Evolutionary conservation across 345 rosid species (phyloP).

Genomic region (Geranium rotundifolium): DNA sequence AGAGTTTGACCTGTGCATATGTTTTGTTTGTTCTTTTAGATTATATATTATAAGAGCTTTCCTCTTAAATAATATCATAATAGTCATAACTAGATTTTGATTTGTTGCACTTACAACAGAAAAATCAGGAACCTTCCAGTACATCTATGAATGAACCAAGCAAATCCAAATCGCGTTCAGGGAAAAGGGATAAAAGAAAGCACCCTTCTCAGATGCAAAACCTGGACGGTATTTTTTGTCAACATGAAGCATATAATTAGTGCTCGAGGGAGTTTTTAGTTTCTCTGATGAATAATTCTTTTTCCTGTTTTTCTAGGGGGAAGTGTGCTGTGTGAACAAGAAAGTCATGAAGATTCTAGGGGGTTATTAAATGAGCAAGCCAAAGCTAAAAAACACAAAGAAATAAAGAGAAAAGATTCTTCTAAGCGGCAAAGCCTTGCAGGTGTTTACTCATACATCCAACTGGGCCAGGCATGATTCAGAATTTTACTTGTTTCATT

Average conservation of each 20-base stretch:
- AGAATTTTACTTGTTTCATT: constrained; percentile 1
- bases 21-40: not conserved
- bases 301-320: not conserved
- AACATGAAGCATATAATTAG: not conserved
- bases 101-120: constrained; percentile 24
- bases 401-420: constrained; percentile 20
- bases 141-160: not conserved
- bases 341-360: constrained; percentile 11
- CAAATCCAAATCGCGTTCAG: not conserved
- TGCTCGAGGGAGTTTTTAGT: not conserved
- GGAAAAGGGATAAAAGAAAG: not conserved
- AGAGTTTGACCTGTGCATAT: too few species aligned
- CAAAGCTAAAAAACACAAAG: constrained; percentile 15
- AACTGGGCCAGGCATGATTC: constrained; percentile 5
- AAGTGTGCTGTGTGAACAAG: not conserved
- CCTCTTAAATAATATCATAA: not conserved
- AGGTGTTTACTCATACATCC: constrained; percentile 30
- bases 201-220: not conserved
- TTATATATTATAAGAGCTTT: not conserved
- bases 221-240: not conserved
- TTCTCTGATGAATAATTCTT: not conserved
- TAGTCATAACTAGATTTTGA: not conserved
- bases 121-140: constrained; percentile 10
- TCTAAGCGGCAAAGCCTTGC: constrained; percentile 75
- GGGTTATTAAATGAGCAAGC: constrained; percentile 19